phyloP scores from a whole-genome alignment of 1,139 yeast species.

The Suhomyces kunorum region DNA sequence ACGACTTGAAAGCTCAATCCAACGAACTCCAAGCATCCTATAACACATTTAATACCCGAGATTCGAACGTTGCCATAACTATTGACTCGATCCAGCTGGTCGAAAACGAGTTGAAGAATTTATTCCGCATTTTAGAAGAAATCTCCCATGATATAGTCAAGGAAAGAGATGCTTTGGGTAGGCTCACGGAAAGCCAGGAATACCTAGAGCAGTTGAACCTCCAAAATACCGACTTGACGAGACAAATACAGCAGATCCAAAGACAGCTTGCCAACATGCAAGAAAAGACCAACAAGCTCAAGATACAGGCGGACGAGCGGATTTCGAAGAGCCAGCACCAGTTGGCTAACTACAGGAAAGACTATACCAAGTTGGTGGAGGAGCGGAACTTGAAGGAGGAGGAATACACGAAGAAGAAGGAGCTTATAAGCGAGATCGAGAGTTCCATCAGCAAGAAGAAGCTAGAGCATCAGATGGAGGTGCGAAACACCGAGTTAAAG shows the following conservation, averaged over 20 bases:
- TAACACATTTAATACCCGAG: conserved; percentile 46
- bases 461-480: conserved; percentile 53
- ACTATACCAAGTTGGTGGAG: conserved; percentile 49
- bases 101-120: conserved; percentile 54
- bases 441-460: conserved; percentile 45
- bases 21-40: conserved; percentile 35
- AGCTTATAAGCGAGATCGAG: conserved; percentile 50
- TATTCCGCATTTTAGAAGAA: conserved; percentile 59
- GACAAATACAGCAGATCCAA: conserved; percentile 51
- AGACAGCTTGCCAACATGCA: conserved; percentile 55
- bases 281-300: conserved; percentile 55
- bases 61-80: conserved; percentile 54
- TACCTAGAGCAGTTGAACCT: conserved; percentile 44
- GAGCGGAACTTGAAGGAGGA: conserved; percentile 55
- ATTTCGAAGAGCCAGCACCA: conserved; percentile 45
- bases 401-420: conserved; percentile 51
- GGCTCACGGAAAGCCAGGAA: conserved; percentile 47
- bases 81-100: conserved; percentile 60
- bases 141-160: conserved; percentile 52
- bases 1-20: conserved; percentile 55
- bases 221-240: conserved; percentile 48
- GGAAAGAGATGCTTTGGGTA: conserved; percentile 45
- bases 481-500: conserved; percentile 54
- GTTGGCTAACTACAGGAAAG: conserved; percentile 46
- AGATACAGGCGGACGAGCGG: conserved; percentile 51